Base-by-base conservation (phyloP, 768 basidiomycete genomes). In the Mycena rebaudengoi region DNA sequence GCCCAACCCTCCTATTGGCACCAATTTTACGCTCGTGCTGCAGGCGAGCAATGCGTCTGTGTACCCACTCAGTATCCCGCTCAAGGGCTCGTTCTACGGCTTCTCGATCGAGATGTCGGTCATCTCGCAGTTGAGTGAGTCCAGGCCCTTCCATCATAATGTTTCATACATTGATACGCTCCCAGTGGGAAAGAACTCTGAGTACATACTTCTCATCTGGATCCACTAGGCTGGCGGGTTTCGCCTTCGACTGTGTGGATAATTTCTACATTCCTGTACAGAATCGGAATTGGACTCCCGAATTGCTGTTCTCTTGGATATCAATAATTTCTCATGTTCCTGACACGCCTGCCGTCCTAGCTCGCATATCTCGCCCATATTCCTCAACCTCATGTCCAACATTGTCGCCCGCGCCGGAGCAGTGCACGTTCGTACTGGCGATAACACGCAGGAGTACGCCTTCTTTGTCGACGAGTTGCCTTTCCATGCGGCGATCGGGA, bases 361-460 rank as follows among this genome's bases (percentile, higher is more conserved):
- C n/a, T n/a, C n/a, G n/a, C n/a, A n/a, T n/a, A n/a, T n/a, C n/a
- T n/a, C n/a, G n/a, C n/a, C n/a, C n/a, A n/a, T n/a, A 16, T 23
- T 71, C 1, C 68, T 71, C 14, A 71, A 71, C 43, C 46, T 71
- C 4, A 13, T 69, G 43, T 53, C 68, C 6, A 71, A 86, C 59
- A 79, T 89, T n/a, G 78, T 75, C 33, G 78, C 81, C 54, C 80
- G 88, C 29, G 83, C 81, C 3, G 87, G 86, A 6, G 70, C 72
- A 11, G 83, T 86, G 13, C 75, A 82, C 13, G 68, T 87, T 18
- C 81, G 88, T 28, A 71, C 88, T 13, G 87, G 88, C 7, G 88
- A 87, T 18, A 89, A 89, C 69, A 83, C 84, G 0, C 88, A 89
- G 69, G 88, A 89, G 60, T 78, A 71, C 7, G 82, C 79, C 16